phyloP scores from a whole-genome alignment of 352 stramenopile genomes.

The Stramenopiles sp. region DNA sequence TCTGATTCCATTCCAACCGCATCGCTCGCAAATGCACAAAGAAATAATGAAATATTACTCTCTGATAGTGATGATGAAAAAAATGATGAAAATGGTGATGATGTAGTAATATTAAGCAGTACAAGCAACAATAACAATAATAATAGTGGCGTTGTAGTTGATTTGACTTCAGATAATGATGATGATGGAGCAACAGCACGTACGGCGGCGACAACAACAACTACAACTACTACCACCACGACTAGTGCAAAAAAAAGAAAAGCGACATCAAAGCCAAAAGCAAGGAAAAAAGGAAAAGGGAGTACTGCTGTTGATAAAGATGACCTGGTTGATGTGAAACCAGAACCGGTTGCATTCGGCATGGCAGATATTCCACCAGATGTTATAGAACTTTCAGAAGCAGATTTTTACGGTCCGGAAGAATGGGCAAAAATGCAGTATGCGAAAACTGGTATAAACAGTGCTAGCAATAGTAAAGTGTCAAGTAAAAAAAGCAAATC shows the following conservation, averaged over 20 bases:
- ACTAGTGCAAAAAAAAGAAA: not conserved
- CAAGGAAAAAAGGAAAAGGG: too few relatives aligned
- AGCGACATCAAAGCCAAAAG: not conserved
- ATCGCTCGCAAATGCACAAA: too few relatives aligned
- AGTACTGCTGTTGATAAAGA: not conserved
- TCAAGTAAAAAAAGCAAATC: too few relatives aligned
- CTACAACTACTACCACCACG: not conserved
- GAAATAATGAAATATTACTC: too few relatives aligned
- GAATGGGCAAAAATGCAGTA: not conserved
- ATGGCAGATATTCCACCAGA: not conserved
- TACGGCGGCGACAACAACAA: not conserved
- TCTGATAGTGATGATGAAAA: too few relatives aligned
- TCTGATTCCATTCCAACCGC: too few relatives aligned
- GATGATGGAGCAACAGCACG: not conserved
- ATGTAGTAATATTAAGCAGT: not conserved
- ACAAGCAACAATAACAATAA: not conserved
- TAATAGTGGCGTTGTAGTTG: not conserved
- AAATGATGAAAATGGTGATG: not conserved
- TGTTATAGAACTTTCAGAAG: not conserved
- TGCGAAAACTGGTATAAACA: not conserved
- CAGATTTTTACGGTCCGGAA: not conserved
- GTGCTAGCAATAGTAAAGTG: too few relatives aligned
- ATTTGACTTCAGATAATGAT: not conserved
- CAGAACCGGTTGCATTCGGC: not conserved
- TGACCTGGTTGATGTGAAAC: not conserved